phyloP scores from a whole-genome alignment of 73 alveolate genomes.

The Paramecium caudatum region DNA sequence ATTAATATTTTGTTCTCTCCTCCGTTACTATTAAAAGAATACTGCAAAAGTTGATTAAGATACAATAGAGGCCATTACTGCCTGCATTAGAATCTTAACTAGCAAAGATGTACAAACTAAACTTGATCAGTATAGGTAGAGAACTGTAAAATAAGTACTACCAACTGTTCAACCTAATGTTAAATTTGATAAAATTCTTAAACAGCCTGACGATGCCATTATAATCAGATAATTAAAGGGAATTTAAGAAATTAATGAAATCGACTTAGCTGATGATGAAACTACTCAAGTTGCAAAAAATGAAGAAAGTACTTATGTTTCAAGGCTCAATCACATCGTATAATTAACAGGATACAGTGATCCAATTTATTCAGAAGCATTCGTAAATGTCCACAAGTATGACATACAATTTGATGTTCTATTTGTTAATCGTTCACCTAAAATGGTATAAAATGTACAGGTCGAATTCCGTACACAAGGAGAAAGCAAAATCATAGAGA shows the following conservation, averaged over 20 bases:
- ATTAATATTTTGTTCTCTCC: conserved; percentile 65
- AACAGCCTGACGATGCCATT: conserved; percentile 80
- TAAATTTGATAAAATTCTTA: conserved; percentile 48
- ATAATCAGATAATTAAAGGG: conserved; percentile 86
- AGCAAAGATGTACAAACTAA: neutral
- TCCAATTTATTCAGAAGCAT: conserved; percentile 94
- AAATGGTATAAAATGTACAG: conserved; percentile 90
- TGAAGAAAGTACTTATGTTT: conserved; percentile 77
- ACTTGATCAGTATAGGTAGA: neutral
- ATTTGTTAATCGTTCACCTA: conserved; percentile 87
- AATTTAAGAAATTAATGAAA: conserved; percentile 78
- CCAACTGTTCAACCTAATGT: conserved; percentile 11
- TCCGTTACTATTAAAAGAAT: conserved; percentile 67
- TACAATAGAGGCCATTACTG: neutral
- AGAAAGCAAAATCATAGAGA: conserved; percentile 91
- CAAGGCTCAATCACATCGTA: conserved; percentile 72
- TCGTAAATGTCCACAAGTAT: conserved; percentile 88
- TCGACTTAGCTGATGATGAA: conserved; percentile 86
- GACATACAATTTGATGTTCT: conserved; percentile 91
- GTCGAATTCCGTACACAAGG: conserved; percentile 91
- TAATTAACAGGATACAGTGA: conserved; percentile 95
- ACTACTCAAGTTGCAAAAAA: conserved; percentile 44
- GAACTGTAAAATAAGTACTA: conserved; percentile 73
- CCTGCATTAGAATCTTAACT: conserved; percentile 34
- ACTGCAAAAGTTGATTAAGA: conserved; percentile 32